These are phyloP conservation scores for Eutrema yunnanense DNA, from an alignment of 345 rosid species.

Conservation along the genomic window DNA sequence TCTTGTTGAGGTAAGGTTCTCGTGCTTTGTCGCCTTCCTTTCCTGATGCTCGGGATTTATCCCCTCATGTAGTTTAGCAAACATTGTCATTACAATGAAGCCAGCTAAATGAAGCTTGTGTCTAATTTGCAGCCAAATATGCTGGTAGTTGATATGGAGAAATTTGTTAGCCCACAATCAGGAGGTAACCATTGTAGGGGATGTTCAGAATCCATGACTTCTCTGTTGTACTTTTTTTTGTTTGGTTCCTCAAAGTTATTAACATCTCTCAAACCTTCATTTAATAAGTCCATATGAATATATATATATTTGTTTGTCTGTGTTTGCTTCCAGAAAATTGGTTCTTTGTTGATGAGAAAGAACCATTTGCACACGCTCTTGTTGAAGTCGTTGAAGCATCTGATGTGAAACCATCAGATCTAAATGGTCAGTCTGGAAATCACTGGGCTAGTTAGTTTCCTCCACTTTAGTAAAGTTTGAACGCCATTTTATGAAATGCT, in stretches of 20 bases:
- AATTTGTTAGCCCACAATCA: conserved; percentile 53
- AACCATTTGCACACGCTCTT: conserved; percentile 60
- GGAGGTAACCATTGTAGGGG: conserved; percentile 36
- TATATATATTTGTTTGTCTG: neutral
- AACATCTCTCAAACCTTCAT: neutral
- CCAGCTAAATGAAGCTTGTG: conserved; percentile 6
- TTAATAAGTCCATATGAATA: neutral
- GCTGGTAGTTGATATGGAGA: conserved; percentile 92
- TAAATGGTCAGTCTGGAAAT: conserved; percentile 53
- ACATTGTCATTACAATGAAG: neutral
- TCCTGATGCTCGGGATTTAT: neutral
- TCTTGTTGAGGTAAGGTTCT: conserved; percentile 54
- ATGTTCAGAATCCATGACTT: neutral
- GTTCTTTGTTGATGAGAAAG: conserved; percentile 81
- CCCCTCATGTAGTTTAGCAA: neutral
- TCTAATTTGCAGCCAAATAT: conserved; percentile 78
- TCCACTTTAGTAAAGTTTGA: neutral
- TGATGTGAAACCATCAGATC: conserved; percentile 76
- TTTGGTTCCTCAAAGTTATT: neutral
- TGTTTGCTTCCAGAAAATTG: conserved; percentile 53
- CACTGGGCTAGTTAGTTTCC: neutral
- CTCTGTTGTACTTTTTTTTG: neutral
- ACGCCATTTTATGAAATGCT: neutral
- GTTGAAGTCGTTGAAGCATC: conserved; percentile 87
- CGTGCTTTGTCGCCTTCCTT: neutral